Evolutionary conservation across 495 filamentous ascomycete species (phyloP).

Genomic region (Hypoxylon crocopeplum): DNA sequence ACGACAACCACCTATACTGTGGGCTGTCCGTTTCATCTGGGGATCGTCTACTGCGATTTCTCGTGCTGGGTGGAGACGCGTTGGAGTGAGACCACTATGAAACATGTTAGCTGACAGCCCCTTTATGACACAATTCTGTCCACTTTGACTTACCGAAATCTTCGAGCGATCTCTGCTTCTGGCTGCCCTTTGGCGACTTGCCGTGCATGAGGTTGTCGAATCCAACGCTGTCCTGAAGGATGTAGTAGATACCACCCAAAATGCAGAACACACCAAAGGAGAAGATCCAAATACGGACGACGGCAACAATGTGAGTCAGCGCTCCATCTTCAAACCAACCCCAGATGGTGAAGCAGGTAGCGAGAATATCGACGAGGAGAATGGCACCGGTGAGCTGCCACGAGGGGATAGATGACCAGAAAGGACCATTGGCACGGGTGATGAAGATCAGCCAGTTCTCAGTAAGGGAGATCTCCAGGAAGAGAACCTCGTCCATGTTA

Average conservation of each 20-base stretch:
- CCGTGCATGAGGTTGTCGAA: constrained; percentile 96
- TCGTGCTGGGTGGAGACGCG: constrained; percentile 85
- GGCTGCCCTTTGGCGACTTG: constrained; percentile 75
- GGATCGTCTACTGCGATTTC: constrained; percentile 66
- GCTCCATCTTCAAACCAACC: constrained; percentile 77
- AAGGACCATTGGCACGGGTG: constrained; percentile 84
- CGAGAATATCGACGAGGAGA: constrained; percentile 78
- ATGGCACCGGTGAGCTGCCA: constrained; percentile 81
- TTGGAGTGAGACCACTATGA: constrained; percentile 76
- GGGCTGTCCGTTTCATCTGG: constrained; percentile 21
- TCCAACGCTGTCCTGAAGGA: constrained; percentile 74
- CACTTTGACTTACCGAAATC: constrained; percentile 74
- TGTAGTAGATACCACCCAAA: constrained; percentile 69
- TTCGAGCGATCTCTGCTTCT: constrained; percentile 78
- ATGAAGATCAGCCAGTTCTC: constrained; percentile 98
- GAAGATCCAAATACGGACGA: constrained; percentile 89
- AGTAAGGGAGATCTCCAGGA: constrained; percentile 88
- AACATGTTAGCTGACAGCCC: constrained; percentile 47
- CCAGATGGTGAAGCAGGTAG: constrained; percentile 82
- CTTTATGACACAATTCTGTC: background rate
- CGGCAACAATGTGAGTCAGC: constrained; percentile 72
- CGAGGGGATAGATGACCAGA: constrained; percentile 85
- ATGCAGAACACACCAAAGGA: constrained; percentile 85
- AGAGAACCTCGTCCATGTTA: constrained; percentile 79
- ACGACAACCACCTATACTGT: constrained; percentile 11